A percentile compares a stretch with the other conserved stretches of the same genome.
phyloP scores from a whole-genome alignment of 495 filamentous ascomycete species.

The Pyrenopolyporus hunteri region DNA sequence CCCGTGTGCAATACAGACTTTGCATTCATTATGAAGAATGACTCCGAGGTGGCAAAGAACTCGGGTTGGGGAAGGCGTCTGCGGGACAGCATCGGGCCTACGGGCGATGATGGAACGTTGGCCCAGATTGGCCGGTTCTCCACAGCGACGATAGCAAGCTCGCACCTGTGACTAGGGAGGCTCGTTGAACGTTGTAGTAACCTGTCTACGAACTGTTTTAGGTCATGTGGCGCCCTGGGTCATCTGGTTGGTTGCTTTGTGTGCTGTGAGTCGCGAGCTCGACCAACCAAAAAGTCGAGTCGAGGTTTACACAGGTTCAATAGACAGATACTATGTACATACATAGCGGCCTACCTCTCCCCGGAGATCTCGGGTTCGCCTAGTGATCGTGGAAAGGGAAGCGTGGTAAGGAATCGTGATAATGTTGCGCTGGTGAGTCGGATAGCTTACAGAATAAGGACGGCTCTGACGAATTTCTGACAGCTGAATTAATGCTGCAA shows the following conservation, averaged over 20 bases:
- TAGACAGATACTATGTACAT: conserved; percentile 12
- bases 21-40: conserved; percentile 39
- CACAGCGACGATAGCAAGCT: conserved; percentile 35
- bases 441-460: conserved; percentile 11
- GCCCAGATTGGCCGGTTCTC: conserved; percentile 33
- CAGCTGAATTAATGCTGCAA: conserved; percentile 38
- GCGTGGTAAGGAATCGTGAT: conserved; percentile 13
- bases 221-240: conserved; percentile 39
- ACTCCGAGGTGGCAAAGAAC: conserved; percentile 25
- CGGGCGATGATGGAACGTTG: conserved; percentile 41
- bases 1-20: conserved; percentile 21
- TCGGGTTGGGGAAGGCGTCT: conserved; percentile 16
- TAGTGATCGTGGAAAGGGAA: conserved; percentile 28
- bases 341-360: conserved; percentile 29
- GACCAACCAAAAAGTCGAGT: conserved; percentile 29
- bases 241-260: conserved; percentile 41
- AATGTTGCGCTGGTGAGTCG: conserved; percentile 5
- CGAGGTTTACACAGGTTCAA: too few species aligned
- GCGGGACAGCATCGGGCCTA: conserved; percentile 31
- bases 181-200: conserved; percentile 44
- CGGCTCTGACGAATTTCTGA: conserved; percentile 16
- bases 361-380: conserved; percentile 41
- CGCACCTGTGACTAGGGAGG: conserved; percentile 28
- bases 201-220: conserved; percentile 35
- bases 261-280: conserved; percentile 17